A percentile compares a stretch with the other conserved stretches of the same genome.
Evolutionary conservation across 2,329 filamentous ascomycete species (phyloP).

Genomic region (Colletotrichum sp.): DNA sequence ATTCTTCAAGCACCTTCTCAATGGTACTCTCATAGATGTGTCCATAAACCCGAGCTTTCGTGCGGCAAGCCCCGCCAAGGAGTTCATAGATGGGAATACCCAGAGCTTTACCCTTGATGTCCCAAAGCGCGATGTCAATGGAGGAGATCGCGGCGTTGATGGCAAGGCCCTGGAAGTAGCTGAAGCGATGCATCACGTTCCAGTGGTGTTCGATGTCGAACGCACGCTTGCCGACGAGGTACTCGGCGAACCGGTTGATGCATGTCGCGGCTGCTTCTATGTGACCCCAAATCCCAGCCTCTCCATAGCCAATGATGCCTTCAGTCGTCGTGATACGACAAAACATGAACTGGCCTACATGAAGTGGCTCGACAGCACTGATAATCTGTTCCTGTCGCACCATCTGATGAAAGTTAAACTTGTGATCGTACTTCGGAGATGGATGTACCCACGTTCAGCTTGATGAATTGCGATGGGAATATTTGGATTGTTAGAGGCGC

Average conservation of each 20-base stretch:
- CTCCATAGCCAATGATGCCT: not conserved
- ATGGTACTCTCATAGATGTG: not conserved
- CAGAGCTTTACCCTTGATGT: not conserved
- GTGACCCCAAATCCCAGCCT: not conserved
- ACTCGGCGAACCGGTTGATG: not conserved
- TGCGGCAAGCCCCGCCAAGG: not conserved
- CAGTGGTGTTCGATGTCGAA: slow-evolving; percentile 20
- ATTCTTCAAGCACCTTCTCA: not conserved
- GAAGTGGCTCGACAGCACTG: not conserved
- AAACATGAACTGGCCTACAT: not conserved
- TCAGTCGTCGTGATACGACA: not conserved
- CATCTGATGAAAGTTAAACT: not conserved
- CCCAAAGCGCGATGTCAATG: slow-evolving; percentile 18
- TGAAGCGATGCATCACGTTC: slow-evolving; percentile 23
- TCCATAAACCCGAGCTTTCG: not conserved
- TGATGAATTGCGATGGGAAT: not conserved
- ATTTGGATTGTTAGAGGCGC: not conserved
- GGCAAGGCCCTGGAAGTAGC: slow-evolving; percentile 17
- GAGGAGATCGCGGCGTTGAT: slow-evolving; percentile 19
- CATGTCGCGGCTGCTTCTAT: not conserved
- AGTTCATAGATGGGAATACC: not conserved
- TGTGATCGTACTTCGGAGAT: not conserved
- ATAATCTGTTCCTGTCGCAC: not conserved
- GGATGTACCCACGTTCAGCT: not conserved
- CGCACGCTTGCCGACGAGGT: not conserved